Evolutionary conservation across 352 stramenopile genomes (phyloP).

Genomic region (Pythium coloratum): DNA sequence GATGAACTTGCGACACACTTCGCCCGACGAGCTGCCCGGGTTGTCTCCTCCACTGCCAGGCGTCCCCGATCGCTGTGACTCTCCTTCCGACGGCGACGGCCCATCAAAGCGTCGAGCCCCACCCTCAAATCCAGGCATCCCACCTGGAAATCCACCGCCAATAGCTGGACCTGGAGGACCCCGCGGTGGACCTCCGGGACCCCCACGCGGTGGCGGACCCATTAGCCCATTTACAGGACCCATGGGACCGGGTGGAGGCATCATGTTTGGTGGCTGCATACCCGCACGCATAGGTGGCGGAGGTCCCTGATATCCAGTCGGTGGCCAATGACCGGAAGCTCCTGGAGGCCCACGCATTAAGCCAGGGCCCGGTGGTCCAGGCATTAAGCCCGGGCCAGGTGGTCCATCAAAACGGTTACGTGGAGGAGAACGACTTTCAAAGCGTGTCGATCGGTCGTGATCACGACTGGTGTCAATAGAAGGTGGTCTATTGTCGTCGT

Average conservation of each 20-base stretch:
- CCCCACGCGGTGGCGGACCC: neutral
- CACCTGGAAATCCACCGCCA: neutral
- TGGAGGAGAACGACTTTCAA: slow-evolving; percentile 29
- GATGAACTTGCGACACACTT: slow-evolving; percentile 81
- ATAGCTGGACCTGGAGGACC: slow-evolving; percentile 5
- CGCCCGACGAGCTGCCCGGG: slow-evolving; percentile 34
- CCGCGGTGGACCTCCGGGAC: neutral
- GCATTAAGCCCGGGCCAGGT: slow-evolving; percentile 10
- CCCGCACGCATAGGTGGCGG: slow-evolving; percentile 20
- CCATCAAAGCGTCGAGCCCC: neutral
- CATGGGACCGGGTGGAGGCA: slow-evolving; percentile 10
- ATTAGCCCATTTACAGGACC: slow-evolving; percentile 2
- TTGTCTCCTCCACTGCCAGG: slow-evolving; percentile 3
- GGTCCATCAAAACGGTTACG: slow-evolving; percentile 29
- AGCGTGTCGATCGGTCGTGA: slow-evolving; percentile 24
- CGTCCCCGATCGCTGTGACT: neutral
- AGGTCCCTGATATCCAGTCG: slow-evolving; percentile 25
- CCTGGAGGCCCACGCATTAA: neutral
- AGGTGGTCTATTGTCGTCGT: slow-evolving; percentile 40
- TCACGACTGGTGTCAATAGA: slow-evolving; percentile 44
- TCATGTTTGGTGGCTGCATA: slow-evolving; percentile 13
- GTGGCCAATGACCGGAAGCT: slow-evolving; percentile 9
- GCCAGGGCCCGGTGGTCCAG: neutral
- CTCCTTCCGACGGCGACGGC: neutral
- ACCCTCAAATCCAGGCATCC: neutral